These are phyloP conservation scores for Blastocystis sp. DNA, from an alignment of 352 stramenopile species.

Conservation along the genomic window DNA sequence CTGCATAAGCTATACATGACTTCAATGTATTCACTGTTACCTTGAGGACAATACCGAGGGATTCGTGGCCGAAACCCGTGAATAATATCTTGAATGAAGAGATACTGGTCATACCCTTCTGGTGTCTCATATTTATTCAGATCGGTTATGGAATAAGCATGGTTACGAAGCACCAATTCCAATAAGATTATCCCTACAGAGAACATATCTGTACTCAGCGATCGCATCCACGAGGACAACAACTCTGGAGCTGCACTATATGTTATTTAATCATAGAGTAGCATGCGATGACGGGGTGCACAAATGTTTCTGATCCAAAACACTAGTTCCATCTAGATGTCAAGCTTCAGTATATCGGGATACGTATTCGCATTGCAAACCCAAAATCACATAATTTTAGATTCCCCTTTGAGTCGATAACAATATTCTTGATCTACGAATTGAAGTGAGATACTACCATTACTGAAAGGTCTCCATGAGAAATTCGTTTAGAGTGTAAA, in stretches of 20 bases:
- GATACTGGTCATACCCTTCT: background rate
- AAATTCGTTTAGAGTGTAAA: conserved; percentile 15
- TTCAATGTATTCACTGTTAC: background rate
- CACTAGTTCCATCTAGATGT: background rate
- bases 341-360: background rate
- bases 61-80: background rate
- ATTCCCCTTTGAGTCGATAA: background rate
- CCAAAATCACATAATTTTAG: conserved; percentile 27
- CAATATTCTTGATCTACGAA: conserved; percentile 14
- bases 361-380: background rate
- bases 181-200: conserved; percentile 24
- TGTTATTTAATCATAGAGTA: background rate
- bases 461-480: conserved; percentile 42
- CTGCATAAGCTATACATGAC: conserved; percentile 15
- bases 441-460: background rate
- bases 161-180: background rate
- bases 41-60: background rate
- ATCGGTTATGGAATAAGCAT: background rate
- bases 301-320: background rate
- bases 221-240: background rate
- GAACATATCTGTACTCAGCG: conserved; percentile 24
- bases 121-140: background rate
- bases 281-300: conserved; percentile 5
- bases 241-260: conserved; percentile 33
- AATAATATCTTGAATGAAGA: conserved; percentile 7